Evolutionary conservation across 768 basidiomycete species (phyloP).

Genomic region (Leccinum longicurvipes): DNA sequence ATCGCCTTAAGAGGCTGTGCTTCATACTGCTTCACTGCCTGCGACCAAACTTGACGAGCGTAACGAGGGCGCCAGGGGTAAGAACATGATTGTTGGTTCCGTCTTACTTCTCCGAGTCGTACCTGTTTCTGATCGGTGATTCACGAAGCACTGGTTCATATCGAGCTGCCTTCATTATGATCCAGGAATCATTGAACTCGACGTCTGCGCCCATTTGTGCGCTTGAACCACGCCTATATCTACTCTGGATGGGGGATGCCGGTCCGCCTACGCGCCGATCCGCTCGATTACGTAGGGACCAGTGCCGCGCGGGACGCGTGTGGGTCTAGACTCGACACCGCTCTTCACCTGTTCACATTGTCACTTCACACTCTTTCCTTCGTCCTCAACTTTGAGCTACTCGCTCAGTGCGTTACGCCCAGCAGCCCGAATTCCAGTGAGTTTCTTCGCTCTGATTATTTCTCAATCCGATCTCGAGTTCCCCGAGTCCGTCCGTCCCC

Average conservation of each 20-base stretch:
- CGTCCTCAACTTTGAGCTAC: background rate
- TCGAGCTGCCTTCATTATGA: constrained; percentile 1
- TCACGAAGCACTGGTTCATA: background rate
- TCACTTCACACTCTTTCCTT: background rate
- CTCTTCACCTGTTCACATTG: background rate
- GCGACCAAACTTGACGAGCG: constrained; percentile 1
- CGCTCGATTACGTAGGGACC: background rate
- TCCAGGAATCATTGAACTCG: background rate
- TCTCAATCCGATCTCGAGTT: background rate
- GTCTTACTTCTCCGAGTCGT: background rate
- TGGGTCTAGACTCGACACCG: too few relatives aligned
- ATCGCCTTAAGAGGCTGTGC: background rate
- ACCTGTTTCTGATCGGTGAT: background rate
- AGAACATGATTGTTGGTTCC: background rate
- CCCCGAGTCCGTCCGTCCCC: background rate
- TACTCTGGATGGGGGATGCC: too few relatives aligned
- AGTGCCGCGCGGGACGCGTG: background rate
- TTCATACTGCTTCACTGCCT: constrained; percentile 1
- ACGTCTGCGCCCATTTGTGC: background rate
- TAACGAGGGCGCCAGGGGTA: background rate
- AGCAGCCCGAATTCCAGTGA: background rate
- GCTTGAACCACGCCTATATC: background rate
- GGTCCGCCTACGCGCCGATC: background rate
- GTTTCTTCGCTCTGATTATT: background rate
- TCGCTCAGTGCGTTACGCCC: background rate